Evolutionary conservation across 805 yeast species (phyloP), one percentile per base, ranked within the genome.

Genomic region (Candida krabiensis): DNA sequence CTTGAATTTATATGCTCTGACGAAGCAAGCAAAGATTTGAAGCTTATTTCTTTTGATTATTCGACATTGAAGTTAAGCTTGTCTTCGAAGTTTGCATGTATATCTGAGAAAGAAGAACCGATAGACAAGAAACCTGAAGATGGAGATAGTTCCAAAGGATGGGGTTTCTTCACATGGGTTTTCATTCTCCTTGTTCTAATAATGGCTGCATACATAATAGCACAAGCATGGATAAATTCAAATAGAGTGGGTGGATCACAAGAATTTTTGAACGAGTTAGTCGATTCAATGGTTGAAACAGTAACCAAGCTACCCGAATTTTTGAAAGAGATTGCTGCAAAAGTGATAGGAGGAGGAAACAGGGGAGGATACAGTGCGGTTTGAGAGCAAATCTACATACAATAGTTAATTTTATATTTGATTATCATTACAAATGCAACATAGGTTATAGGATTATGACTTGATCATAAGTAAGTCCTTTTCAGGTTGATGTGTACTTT

Each of bases 281-380:
- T 81, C 23, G 96, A 87, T 48, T 76, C 84, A 31, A 66, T 79
- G 28, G 63, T 74, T 29, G 85, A 79, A 40, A 66, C 83, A 22
- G 54, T 76, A 30, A 67, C 69, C 18, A 79, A 81, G 1, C 61
- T 82, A 35, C 93, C 93, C 5, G 73, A 74, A 11, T 81, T 90
- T 44, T 49, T 76, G 30, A 72, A 68, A 46, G 96, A 90, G 62
- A 71, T 90, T 4, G 66, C 79, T 28, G 76, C 75, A 35, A 87
- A 76, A 52, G 60, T 90, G 23, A 70, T 82, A 37, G 83, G 90
- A 5, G 74, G 79, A 16, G 64, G 71, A 37, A 66, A 75, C 31
- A 75, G 96, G 58, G 95, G 95, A 19, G 98, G 96, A 14, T 91
- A 93, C 61, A 82, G 95, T 56, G 98, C 97, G 24, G 95, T 93